These are phyloP conservation scores for Omphalotus guepiniiformis DNA, from an alignment of 768 basidiomycete genomes.

Conservation along the genomic window DNA sequence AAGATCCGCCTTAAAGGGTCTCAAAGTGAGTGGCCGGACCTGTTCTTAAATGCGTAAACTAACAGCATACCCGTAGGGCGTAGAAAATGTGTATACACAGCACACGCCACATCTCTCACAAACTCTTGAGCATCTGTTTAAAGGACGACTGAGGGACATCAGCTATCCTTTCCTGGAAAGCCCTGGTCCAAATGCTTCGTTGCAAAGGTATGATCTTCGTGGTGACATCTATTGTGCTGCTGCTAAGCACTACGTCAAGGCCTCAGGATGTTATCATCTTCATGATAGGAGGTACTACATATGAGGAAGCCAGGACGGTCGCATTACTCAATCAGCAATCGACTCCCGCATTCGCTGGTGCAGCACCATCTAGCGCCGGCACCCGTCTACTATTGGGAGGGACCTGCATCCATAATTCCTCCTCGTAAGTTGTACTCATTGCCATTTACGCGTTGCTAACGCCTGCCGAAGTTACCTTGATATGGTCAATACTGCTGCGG, in stretches of 20 bases:
- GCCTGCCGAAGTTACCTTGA: constrained; percentile 64
- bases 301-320: constrained; percentile 87
- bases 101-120: constrained; percentile 91
- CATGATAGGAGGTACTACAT: constrained; percentile 94
- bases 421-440: constrained; percentile 50
- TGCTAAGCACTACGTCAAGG: constrained; percentile 33
- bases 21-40: constrained; percentile 57
- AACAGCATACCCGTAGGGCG: constrained; percentile 55
- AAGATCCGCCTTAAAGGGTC: constrained; percentile 88
- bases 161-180: constrained; percentile 85
- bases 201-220: constrained; percentile 55
- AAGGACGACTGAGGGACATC: constrained; percentile 79
- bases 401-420: constrained; percentile 93
- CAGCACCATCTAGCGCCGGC: constrained; percentile 49
- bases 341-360: constrained; percentile 40
- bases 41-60: neutral
- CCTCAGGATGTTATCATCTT: constrained; percentile 97
- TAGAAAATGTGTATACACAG: constrained; percentile 98
- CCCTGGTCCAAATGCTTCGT: constrained; percentile 56
- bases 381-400: constrained; percentile 86
- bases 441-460: constrained; percentile 6
- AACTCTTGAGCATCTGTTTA: constrained; percentile 86
- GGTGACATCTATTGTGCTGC: neutral
- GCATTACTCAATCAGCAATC: constrained; percentile 76
- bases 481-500: constrained; percentile 76